Conservation (phyloP, 2,329 filamentous ascomycete genomes). For the Teratosphaeria pseudoeucalypti region DNA sequence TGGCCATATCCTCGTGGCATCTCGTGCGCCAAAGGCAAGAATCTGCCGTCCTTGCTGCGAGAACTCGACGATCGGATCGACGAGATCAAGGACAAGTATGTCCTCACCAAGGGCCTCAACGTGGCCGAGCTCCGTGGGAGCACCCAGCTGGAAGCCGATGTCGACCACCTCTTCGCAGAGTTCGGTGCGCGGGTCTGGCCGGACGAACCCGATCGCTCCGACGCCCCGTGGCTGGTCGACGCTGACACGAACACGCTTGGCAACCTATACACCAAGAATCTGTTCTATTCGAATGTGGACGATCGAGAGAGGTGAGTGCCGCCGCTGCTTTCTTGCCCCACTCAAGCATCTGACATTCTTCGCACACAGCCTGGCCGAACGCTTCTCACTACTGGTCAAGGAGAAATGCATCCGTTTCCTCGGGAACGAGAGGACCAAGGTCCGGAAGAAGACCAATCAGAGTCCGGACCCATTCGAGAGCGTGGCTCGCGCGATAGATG, state of each 20-base stretch:
- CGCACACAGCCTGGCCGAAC: background rate
- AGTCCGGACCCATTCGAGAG: background rate
- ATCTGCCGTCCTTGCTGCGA: background rate
- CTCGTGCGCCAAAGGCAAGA: background rate
- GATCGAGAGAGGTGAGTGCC: background rate
- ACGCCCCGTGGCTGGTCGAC: background rate
- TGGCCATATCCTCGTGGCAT: background rate
- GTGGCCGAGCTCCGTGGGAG: background rate
- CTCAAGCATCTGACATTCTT: background rate
- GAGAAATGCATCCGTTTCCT: constrained; percentile 1
- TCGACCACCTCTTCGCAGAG: background rate
- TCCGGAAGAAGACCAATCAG: background rate
- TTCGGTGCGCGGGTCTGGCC: background rate
- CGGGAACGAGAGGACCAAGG: background rate
- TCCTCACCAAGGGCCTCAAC: background rate
- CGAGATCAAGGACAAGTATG: background rate
- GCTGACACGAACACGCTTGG: background rate
- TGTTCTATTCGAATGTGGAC: background rate
- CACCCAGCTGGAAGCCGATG: background rate
- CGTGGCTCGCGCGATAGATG: background rate
- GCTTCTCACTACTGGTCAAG: background rate
- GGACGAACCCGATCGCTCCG: background rate
- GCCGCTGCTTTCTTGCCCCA: background rate
- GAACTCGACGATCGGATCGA: background rate
- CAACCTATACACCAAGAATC: background rate